Conservation (phyloP, 345 rosid species). For the Gossypium turneri region DNA sequence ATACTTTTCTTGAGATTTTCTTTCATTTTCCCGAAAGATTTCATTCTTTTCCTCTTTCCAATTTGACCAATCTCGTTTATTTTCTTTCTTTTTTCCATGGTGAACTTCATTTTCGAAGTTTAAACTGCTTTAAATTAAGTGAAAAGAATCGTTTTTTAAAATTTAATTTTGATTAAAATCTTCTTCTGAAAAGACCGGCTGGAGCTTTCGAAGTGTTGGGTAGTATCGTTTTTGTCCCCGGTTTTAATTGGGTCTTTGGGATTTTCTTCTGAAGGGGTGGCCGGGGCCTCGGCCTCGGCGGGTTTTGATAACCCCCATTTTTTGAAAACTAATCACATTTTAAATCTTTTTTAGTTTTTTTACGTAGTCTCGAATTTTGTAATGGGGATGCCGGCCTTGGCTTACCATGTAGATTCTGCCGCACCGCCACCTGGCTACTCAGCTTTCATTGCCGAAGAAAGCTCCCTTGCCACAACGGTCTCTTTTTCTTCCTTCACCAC, state of each 20-base stretch:
- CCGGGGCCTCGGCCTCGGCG: slow-evolving; percentile 99
- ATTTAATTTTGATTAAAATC: not conserved
- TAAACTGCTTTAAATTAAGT: not conserved
- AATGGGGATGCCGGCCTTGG: slow-evolving; percentile 81
- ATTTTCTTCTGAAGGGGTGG: slow-evolving; percentile 96
- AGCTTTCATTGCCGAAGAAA: slow-evolving; percentile 40
- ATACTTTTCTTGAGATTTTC: not conserved
- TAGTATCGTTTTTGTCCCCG: slow-evolving; percentile 32
- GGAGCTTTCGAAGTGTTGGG: slow-evolving; percentile 34
- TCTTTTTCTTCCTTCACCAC: slow-evolving; percentile 21
- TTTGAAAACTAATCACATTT: slow-evolving; percentile 31
- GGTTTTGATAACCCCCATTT: slow-evolving; percentile 87
- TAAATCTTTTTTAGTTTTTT: slow-evolving; percentile 7
- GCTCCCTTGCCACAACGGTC: slow-evolving; percentile 39
- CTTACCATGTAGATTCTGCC: slow-evolving; percentile 70
- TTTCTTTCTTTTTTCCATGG: slow-evolving; percentile 32
- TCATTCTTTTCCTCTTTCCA: not conserved
- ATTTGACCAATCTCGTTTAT: not conserved
- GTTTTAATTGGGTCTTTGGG: slow-evolving; percentile 46
- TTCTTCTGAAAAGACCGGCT: slow-evolving; percentile 38
- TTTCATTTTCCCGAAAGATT: not conserved
- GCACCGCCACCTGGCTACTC: slow-evolving; percentile 57
- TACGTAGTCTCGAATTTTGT: slow-evolving; percentile 33
- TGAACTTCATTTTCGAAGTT: slow-evolving; percentile 19
- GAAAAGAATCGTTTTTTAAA: not conserved